These are phyloP conservation scores for Arabis hirsuta DNA, from an alignment of 345 rosid genomes.

Conservation along the genomic window DNA sequence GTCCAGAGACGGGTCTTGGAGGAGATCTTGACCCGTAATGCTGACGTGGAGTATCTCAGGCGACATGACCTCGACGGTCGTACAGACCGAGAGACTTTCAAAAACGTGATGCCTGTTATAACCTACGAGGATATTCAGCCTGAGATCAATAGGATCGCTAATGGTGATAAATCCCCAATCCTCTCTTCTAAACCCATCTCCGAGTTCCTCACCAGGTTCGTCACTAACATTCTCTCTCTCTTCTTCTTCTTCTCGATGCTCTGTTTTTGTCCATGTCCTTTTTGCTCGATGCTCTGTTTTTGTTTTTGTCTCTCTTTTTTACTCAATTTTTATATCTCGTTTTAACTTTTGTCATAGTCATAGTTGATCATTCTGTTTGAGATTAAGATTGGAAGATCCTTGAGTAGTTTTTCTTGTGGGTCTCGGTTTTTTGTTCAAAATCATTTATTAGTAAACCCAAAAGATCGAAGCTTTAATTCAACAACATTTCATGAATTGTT, in stretches of 20 bases:
- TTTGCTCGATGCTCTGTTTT: conserved; percentile 19
- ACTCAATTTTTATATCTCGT: too few species aligned
- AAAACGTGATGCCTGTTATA: conserved; percentile 72
- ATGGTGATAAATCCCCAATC: conserved; percentile 83
- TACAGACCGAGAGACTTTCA: conserved; percentile 76
- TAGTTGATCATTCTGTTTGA: not conserved
- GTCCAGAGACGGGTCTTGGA: conserved; percentile 73
- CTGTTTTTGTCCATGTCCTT: not conserved
- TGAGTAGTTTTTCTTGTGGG: not conserved
- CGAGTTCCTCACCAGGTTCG: conserved; percentile 93
- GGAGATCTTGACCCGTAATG: conserved; percentile 83
- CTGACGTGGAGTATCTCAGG: conserved; percentile 83
- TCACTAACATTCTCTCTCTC: not conserved
- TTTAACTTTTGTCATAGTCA: not conserved
- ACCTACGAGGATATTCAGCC: conserved; percentile 83
- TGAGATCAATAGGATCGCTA: conserved; percentile 86
- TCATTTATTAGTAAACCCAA: not conserved
- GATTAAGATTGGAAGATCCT: conserved; percentile 1
- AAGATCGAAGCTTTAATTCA: not conserved
- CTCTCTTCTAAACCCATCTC: conserved; percentile 92
- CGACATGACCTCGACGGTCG: conserved; percentile 68
- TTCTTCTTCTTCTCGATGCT: conserved; percentile 5
- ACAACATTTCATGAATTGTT: not conserved
- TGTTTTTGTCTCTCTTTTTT: too few species aligned
- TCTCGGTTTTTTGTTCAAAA: not conserved